Evolutionary conservation across 2,329 filamentous ascomycete genomes (phyloP), one percentile per base, ranked within the genome.

Genomic region (Alternaria viburni): DNA sequence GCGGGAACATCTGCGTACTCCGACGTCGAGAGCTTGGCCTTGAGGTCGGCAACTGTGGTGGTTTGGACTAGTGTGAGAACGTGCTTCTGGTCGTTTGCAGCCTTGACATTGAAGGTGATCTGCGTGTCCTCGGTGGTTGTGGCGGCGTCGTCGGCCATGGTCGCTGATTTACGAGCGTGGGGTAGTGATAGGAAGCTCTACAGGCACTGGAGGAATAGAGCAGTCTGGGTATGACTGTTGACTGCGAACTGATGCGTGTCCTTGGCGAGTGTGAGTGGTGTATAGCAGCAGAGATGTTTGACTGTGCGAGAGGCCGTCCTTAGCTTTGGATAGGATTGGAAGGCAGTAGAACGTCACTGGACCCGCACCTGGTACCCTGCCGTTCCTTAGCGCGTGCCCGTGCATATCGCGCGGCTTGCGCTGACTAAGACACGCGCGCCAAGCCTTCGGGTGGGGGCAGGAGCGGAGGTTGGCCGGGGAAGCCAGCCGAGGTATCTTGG

Each of bases 41-140:
- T 99, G 73, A 99, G 87, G 65, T 97, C 93, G 61, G 88, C 86
- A 46, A 98, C 91, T 8, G 91, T 91, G 52, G 91, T 92, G 36
- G 88, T 87, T 69, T 91, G 87, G 61, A 91, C 82, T 76, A 98
- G 90, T 60, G 93, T 96, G 78, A 99, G 85, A 56, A 88, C 90
- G 77, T 93, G 94, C 80, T 91, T 93, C 79, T 88, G 89, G 78
- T 97, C 94, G 73, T 90, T 91, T n/a, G 93, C 94, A n/a, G 93
- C 92, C 85, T 98, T 99, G 82, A 99, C 90, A 83, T 93, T 96
- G 88, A 99, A 98, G 80, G 92, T 97, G 83, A 99, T 84, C 74
- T 94, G 90, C 75, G 90, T 83, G 76, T 94, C 92, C 74, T 88
- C 86, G 59, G 84, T 79, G 74, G 74, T 70, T 32, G 75, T 67